Evolutionary conservation across 139 green algal genomes (phyloP).

Genomic region (Chlorokybus atmophyticus): DNA sequence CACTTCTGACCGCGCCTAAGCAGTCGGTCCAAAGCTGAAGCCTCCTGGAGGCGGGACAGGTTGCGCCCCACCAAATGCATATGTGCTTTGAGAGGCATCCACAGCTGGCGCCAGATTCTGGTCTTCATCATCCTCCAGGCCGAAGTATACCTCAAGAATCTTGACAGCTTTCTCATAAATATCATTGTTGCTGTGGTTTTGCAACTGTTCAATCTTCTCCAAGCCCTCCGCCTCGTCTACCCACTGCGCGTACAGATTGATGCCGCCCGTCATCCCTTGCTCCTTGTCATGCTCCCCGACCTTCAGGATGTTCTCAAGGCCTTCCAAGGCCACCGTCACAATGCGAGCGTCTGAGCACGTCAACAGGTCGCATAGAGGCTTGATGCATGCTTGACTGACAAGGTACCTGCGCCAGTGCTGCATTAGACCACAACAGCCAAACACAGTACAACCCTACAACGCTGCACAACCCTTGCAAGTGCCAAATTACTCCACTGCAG

Average conservation of each 20-base stretch:
- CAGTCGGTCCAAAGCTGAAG: constrained; percentile 61
- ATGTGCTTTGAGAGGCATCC: constrained; percentile 27
- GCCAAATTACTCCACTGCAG: too few relatives aligned
- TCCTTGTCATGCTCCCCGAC: constrained; percentile 63
- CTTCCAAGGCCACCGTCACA: constrained; percentile 94
- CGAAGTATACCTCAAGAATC: constrained; percentile 81
- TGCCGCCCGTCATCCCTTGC: constrained; percentile 31
- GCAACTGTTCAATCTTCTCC: constrained; percentile 96
- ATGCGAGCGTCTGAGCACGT: constrained; percentile 77
- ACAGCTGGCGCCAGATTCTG: constrained; percentile 78
- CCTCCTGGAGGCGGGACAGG: constrained; percentile 29
- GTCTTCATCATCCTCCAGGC: constrained; percentile 88
- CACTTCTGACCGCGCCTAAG: too few relatives aligned
- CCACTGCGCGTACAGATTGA: constrained; percentile 72
- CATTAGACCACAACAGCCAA: neutral
- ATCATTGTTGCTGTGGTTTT: constrained; percentile 89
- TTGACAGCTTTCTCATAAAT: constrained; percentile 96
- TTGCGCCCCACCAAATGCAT: constrained; percentile 30
- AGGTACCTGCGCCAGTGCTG: constrained; percentile 43
- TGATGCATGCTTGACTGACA: constrained; percentile 75
- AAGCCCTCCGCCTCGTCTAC: constrained; percentile 93
- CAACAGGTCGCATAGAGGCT: constrained; percentile 92
- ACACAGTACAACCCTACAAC: neutral
- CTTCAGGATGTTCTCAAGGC: constrained; percentile 99
- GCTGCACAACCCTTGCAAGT: too few relatives aligned